A percentile compares a stretch with the other conserved stretches of the same genome.
Evolutionary conservation across 176 grass and related monocot species (phyloP).

Genomic region (Alloteropsis semialata): DNA sequence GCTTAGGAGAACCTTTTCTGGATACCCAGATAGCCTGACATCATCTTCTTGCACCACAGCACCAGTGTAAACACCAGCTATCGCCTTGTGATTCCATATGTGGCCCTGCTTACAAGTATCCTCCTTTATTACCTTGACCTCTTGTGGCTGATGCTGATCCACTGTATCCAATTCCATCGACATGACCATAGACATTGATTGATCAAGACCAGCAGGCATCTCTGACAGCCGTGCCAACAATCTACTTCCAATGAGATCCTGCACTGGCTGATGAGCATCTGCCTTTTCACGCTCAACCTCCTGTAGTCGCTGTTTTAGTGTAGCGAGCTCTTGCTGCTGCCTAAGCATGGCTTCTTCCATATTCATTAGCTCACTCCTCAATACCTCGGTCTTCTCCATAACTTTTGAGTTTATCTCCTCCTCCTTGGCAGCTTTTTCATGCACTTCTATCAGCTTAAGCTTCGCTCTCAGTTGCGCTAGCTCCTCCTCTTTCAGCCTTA

Average conservation of each 20-base stretch:
- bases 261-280: neutral
- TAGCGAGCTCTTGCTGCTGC: slow-evolving; percentile 57
- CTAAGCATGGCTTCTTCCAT: slow-evolving; percentile 55
- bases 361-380: slow-evolving; percentile 46
- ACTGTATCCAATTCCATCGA: slow-evolving; percentile 88
- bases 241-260: slow-evolving; percentile 46
- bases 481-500: slow-evolving; percentile 65
- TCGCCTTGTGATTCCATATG: slow-evolving; percentile 19
- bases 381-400: slow-evolving; percentile 32
- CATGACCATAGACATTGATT: slow-evolving; percentile 70
- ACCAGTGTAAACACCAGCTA: neutral
- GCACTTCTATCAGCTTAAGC: slow-evolving; percentile 52
- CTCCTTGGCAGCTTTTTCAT: slow-evolving; percentile 33
- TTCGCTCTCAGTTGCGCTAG: slow-evolving; percentile 43
- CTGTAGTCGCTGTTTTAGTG: slow-evolving; percentile 48
- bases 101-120: slow-evolving; percentile 42
- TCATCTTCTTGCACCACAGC: slow-evolving; percentile 35
- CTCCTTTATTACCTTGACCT: slow-evolving; percentile 81
- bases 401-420: slow-evolving; percentile 64
- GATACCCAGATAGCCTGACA: slow-evolving; percentile 43
- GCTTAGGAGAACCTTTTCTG: slow-evolving; percentile 66
- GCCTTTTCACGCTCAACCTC: slow-evolving; percentile 54
- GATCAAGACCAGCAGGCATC: slow-evolving; percentile 44
- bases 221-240: slow-evolving; percentile 55
- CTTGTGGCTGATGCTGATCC: slow-evolving; percentile 70